phyloP scores from a whole-genome alignment of 2,329 filamentous ascomycete species.

The Cladosporium halotolerans region DNA sequence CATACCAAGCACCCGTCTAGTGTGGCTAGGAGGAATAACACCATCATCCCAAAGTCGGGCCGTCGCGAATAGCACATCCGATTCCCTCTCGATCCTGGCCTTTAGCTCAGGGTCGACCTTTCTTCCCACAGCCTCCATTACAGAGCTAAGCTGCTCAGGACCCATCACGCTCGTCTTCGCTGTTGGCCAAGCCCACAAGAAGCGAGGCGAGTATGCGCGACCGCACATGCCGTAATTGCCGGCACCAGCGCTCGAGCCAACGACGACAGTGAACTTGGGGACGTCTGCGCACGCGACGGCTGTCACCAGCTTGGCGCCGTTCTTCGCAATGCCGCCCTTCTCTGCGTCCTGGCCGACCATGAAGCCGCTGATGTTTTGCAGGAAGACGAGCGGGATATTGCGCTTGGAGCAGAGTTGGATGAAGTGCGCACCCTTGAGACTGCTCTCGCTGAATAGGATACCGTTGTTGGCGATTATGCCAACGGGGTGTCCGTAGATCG shows the following conservation, averaged over 20 bases:
- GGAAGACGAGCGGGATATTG: conserved; percentile 80
- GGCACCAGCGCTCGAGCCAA: conserved; percentile 87
- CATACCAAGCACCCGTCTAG: conserved; percentile 43
- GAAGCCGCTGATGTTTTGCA: conserved; percentile 96
- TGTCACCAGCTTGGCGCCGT: conserved; percentile 92
- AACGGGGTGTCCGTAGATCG: conserved; percentile 82
- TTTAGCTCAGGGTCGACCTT: conserved; percentile 73
- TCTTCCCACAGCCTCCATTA: conserved; percentile 92
- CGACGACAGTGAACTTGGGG: conserved; percentile 92
- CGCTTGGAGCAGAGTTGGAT: conserved; percentile 90
- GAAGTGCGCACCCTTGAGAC: conserved; percentile 93
- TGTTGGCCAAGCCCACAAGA: conserved; percentile 97
- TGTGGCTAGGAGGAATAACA: conserved; percentile 45
- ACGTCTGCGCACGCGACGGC: conserved; percentile 91
- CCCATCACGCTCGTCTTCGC: conserved; percentile 97
- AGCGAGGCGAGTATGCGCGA: conserved; percentile 81
- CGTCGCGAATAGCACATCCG: conserved; percentile 79
- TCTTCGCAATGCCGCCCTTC: conserved; percentile 92
- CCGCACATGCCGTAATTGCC: conserved; percentile 99
- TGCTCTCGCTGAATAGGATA: conserved; percentile 82
- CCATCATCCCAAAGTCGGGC: conserved; percentile 76
- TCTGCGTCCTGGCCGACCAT: conserved; percentile 95
- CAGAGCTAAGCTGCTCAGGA: conserved; percentile 78
- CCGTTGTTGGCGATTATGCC: conserved; percentile 95
- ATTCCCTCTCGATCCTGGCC: conserved; percentile 81